phyloP scores from a whole-genome alignment of 495 filamentous ascomycete genomes.

The Talaromyces ruber region DNA sequence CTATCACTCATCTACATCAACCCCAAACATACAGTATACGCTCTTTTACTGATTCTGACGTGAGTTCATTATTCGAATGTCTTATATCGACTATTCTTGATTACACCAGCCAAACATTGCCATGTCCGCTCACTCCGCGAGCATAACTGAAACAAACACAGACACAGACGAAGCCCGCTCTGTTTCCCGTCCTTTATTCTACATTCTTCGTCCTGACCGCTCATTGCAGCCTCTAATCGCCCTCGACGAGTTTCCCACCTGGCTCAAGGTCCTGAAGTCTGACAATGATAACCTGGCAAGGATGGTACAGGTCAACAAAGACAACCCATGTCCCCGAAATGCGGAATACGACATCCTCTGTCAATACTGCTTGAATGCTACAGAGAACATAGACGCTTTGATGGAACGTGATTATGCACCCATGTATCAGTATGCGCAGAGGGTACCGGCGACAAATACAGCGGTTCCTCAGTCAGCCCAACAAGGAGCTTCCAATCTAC shows the following conservation, averaged over 20 bases:
- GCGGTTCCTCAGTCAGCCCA: too few relatives aligned
- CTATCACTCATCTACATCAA: neutral
- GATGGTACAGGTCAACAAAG: neutral
- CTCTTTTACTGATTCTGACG: neutral
- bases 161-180: neutral
- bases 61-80: neutral
- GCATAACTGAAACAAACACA: neutral
- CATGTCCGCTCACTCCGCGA: neutral
- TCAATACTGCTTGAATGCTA: slow-evolving; percentile 19
- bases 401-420: neutral
- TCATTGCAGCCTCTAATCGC: slow-evolving; percentile 22
- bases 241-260: slow-evolving; percentile 28
- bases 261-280: slow-evolving; percentile 21
- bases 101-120: neutral
- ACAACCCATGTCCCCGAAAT: slow-evolving; percentile 20
- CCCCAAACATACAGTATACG: neutral
- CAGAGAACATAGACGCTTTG: slow-evolving; percentile 12
- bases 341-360: slow-evolving; percentile 33
- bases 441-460: neutral
- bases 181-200: slow-evolving; percentile 19
- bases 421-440: neutral
- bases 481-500: too few relatives aligned
- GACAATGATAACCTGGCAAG: neutral
- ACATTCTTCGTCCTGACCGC: slow-evolving; percentile 23
- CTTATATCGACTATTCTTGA: neutral